These are phyloP conservation scores for Porogramme epimiltina DNA, from an alignment of 1,284 basidiomycete species.

Conservation along the genomic window DNA sequence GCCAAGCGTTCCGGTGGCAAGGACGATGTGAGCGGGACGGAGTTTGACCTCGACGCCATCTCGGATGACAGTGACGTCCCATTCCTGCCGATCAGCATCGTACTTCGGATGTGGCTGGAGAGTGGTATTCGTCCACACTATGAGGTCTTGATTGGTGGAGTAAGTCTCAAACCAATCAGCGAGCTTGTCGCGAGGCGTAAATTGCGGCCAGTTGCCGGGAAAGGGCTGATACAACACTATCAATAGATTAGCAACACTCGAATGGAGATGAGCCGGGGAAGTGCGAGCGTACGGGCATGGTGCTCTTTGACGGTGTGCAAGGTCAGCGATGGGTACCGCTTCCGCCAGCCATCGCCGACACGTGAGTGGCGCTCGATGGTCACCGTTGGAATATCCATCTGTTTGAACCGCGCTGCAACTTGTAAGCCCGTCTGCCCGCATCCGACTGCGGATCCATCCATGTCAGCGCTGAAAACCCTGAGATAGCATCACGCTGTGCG, in stretches of 20 bases:
- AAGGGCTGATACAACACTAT: constrained; percentile 39
- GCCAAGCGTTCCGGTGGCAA: constrained; percentile 58
- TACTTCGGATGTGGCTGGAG: constrained; percentile 36
- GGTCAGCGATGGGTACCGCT: constrained; percentile 50
- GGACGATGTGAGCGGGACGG: constrained; percentile 56
- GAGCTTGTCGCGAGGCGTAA: constrained; percentile 38
- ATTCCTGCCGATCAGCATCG: constrained; percentile 44
- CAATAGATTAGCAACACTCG: too few relatives aligned
- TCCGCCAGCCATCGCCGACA: constrained; percentile 58
- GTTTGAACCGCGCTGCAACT: constrained; percentile 52
- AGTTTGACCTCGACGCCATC: constrained; percentile 44
- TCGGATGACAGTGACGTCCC: constrained; percentile 50
- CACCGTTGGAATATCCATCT: constrained; percentile 49
- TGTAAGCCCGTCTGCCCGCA: constrained; percentile 57
- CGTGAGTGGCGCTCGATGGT: constrained; percentile 48
- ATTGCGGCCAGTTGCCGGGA: constrained; percentile 33
- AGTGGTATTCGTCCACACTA: constrained; percentile 62
- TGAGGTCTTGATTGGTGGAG: constrained; percentile 59
- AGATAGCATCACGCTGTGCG: too few relatives aligned
- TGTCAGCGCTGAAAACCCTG: too few relatives aligned
- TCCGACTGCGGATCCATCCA: too few relatives aligned
- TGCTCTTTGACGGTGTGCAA: constrained; percentile 46
- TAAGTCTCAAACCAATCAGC: constrained; percentile 70
- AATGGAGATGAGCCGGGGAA: too few relatives aligned
- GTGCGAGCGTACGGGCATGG: constrained; percentile 32